Percentiles rank a stretch among this genome's conserved stretches.
Evolutionary conservation across 2,329 filamentous ascomycete genomes (phyloP).

Genomic region (Fusarium verticillioides): DNA sequence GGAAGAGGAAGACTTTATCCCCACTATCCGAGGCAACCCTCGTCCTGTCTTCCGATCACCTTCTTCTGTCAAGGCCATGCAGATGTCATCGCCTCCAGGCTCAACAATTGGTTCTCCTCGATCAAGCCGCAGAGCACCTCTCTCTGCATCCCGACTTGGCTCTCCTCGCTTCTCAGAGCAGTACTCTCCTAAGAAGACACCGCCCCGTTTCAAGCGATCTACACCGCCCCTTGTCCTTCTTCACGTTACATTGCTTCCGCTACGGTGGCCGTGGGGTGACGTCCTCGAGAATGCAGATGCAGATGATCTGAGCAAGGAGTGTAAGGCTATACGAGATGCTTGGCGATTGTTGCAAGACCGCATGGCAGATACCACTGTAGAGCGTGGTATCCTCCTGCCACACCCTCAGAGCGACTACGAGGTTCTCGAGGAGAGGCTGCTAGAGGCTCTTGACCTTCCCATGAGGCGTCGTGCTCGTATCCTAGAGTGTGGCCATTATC

Average conservation of each 20-base stretch:
- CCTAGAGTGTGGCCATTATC: conserved; percentile 80
- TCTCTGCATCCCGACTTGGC: conserved; percentile 66
- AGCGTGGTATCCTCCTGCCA: conserved; percentile 78
- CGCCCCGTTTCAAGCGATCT: conserved; percentile 66
- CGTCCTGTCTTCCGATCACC: conserved; percentile 76
- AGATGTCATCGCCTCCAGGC: conserved; percentile 74
- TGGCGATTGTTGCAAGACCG: conserved; percentile 77
- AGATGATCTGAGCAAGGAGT: conserved; percentile 56
- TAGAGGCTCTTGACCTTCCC: conserved; percentile 79
- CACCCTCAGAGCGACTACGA: conserved; percentile 86
- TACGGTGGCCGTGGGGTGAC: conserved; percentile 72
- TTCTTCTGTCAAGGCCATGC: conserved; percentile 75
- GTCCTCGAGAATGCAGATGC: conserved; percentile 59
- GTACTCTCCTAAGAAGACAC: conserved; percentile 68
- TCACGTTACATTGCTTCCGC: conserved; percentile 79
- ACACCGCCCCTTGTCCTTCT: conserved; percentile 78
- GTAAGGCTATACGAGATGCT: conserved; percentile 67
- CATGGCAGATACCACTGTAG: conserved; percentile 76
- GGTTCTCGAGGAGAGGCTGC: conserved; percentile 78
- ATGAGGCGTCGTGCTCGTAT: conserved; percentile 73
- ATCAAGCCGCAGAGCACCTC: conserved; percentile 60
- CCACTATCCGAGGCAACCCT: conserved; percentile 67
- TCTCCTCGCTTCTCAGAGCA: conserved; percentile 64
- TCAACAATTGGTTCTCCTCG: conserved; percentile 68
- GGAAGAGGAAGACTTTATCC: conserved; percentile 60